These are phyloP conservation scores for Vigna reflexopilosa DNA, from an alignment of 306 rosid genomes.

Conservation along the genomic window DNA sequence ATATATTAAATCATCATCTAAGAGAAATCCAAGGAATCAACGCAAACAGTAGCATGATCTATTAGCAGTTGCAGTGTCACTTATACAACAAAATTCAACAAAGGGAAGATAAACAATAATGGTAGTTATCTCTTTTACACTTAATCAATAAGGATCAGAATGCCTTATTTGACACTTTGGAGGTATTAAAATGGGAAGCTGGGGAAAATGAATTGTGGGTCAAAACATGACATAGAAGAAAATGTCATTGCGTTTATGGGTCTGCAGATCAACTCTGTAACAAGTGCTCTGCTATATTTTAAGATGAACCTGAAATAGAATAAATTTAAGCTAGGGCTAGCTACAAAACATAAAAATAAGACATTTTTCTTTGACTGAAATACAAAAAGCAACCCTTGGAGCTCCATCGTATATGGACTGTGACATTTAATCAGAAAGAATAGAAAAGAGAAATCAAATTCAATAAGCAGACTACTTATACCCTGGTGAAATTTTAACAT, in stretches of 20 bases:
- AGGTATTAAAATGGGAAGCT: background rate
- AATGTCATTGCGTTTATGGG: background rate
- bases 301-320: background rate
- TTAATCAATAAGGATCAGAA: background rate
- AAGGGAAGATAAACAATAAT: constrained; percentile 11
- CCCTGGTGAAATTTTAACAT: no score
- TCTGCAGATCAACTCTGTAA: constrained; percentile 8
- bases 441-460: no score
- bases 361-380: background rate
- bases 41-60: background rate
- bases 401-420: no score
- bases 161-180: background rate
- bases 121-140: background rate
- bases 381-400: background rate
- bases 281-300: background rate
- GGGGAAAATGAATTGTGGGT: background rate
- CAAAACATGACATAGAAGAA: background rate
- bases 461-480: no score
- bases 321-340: background rate
- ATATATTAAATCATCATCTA: background rate
- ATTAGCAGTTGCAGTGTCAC: constrained; percentile 19
- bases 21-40: background rate
- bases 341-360: background rate
- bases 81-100: constrained; percentile 25
- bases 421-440: no score